These are phyloP conservation scores for Moesziomyces aphidis DNA, from an alignment of 1,284 basidiomycete species.

Conservation along the genomic window DNA sequence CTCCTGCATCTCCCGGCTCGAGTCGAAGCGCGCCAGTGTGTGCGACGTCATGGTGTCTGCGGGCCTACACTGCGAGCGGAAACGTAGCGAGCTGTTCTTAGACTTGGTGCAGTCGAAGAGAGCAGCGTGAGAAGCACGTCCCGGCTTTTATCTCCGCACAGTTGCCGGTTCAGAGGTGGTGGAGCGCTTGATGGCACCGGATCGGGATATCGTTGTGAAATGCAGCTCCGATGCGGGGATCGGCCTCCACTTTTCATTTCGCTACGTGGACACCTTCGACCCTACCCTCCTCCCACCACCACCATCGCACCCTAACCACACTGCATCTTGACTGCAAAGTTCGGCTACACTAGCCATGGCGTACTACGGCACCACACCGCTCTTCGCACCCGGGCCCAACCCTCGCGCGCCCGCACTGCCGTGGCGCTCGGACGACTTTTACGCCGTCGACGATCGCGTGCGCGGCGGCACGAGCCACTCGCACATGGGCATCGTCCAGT, in stretches of 20 bases:
- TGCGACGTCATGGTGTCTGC: slow-evolving; percentile 33
- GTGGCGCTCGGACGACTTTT: slow-evolving; percentile 64
- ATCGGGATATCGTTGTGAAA: no score
- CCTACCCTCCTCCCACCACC: neutral
- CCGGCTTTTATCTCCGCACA: no score
- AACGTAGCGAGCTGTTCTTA: no score
- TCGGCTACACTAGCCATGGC: slow-evolving; percentile 13
- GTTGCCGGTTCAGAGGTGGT: no score
- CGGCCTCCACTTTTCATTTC: no score
- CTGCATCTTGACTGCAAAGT: neutral
- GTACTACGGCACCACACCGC: slow-evolving; percentile 31
- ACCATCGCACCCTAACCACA: neutral
- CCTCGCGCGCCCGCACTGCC: slow-evolving; percentile 28
- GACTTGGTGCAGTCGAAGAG: no score
- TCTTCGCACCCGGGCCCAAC: slow-evolving; percentile 42
- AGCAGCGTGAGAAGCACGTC: no score
- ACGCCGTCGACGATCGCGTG: slow-evolving; percentile 70
- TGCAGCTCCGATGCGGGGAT: no score
- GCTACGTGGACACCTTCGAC: neutral
- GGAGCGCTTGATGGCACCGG: no score
- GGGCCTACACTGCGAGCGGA: no score
- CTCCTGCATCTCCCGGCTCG: slow-evolving; percentile 27
- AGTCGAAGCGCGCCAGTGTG: slow-evolving; percentile 38
- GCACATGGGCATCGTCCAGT: slow-evolving; percentile 63
- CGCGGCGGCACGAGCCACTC: slow-evolving; percentile 70